These are phyloP conservation scores for Trametes sanguinea DNA, from an alignment of 768 basidiomycete species.

Conservation along the genomic window DNA sequence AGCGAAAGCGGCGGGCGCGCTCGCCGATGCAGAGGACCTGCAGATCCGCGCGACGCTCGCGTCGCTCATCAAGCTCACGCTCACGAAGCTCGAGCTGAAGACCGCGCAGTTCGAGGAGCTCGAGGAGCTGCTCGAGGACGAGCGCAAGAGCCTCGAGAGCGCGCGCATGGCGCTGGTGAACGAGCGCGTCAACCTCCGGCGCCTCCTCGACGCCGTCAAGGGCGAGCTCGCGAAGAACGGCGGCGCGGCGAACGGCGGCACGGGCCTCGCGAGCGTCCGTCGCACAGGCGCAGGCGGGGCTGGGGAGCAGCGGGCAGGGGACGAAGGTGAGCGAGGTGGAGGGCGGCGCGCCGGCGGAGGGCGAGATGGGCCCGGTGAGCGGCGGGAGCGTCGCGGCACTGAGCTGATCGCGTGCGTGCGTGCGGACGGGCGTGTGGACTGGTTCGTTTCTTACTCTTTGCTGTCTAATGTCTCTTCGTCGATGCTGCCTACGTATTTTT, in stretches of 20 bases:
- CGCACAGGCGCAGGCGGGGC: conserved; percentile 36
- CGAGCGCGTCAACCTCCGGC: conserved; percentile 74
- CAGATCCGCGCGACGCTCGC: conserved; percentile 80
- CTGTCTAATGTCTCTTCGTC: conserved; percentile 3
- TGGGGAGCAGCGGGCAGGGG: conserved; percentile 66
- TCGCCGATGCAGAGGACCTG: conserved; percentile 81
- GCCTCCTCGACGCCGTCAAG: conserved; percentile 67
- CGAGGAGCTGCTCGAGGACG: conserved; percentile 89
- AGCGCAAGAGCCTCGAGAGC: conserved; percentile 82
- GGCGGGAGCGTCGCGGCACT: conserved; percentile 42
- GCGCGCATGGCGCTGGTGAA: conserved; percentile 76
- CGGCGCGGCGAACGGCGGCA: conserved; percentile 11
- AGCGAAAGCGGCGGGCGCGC: conserved; percentile 75
- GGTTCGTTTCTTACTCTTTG: background rate
- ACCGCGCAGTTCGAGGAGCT: conserved; percentile 93
- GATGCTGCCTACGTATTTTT: conserved; percentile 7
- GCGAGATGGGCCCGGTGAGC: conserved; percentile 53
- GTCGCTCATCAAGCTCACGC: conserved; percentile 79
- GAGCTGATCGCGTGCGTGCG: conserved; percentile 4
- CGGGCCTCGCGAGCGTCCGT: conserved; percentile 34
- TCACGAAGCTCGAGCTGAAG: conserved; percentile 92
- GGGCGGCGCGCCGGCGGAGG: conserved; percentile 46
- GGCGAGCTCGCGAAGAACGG: conserved; percentile 60
- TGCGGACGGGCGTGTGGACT: background rate
- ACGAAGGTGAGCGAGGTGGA: conserved; percentile 56